Evolutionary conservation across 2,329 filamentous ascomycete genomes (phyloP), one percentile per base, ranked within the genome.

Genomic region (Talaromyces rugulosus): DNA sequence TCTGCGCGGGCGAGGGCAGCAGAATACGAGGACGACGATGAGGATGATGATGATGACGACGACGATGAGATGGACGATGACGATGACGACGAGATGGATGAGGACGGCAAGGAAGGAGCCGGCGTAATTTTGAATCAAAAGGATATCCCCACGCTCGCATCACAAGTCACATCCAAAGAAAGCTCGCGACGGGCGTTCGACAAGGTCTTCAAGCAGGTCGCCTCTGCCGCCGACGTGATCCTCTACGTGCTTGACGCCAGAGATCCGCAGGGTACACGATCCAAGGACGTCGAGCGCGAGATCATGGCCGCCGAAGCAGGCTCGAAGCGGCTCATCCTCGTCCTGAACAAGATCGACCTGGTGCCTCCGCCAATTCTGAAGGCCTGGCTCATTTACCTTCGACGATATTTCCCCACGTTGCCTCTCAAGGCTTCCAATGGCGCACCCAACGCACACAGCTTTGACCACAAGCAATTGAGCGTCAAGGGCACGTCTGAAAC

Each of bases 281-380:
- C 93, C 42, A 90, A 89, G 73, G 92, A 96, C 67, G 89, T 97
- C 52, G 93, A 97, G 82, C 89, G 91, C 64, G 88, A 90, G 78
- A 87, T 97, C 74, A 93, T 96, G 89, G 89, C 92, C n/a, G 89
- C 91, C 9, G 90, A 91, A 14, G 85, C 84, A 31, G 90, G 90
- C 61, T 89, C 88, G 67, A 97, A 97, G 82, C 86, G 93, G 58
- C 83, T 97, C 63, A 96, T 97, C 63, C 86, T 97, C 63, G 86
- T 97, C 62, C 82, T 97, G 68, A 97, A 97, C 87, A 97, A 97
- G 85, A 93, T 96, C 74, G 93, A 97, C 75, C 84, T 97, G 61
- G 85, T 97, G 53, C 93, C 93, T 2, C 87, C 91, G 27, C 83
- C 87, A 54, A 89, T 94, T 12, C 86, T 97, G 52, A 91, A 91